Percentiles rank a stretch among this genome's conserved stretches.
Conservation (phyloP, 805 yeast genomes). For the Zygotorulaspora danielsina region DNA sequence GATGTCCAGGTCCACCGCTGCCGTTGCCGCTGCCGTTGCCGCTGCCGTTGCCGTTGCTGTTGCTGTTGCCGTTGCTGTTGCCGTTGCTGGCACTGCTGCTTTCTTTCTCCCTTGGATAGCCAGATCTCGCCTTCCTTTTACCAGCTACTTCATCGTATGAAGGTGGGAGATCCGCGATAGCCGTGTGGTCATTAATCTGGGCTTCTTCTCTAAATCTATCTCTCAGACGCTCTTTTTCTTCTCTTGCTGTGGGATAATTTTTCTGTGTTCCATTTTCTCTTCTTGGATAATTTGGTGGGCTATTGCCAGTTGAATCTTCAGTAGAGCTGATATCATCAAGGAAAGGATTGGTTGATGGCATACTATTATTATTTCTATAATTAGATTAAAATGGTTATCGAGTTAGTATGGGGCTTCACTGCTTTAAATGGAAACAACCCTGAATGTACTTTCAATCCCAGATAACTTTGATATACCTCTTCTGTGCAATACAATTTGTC, state of each 20-base stretch:
- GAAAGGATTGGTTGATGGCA: slow-evolving; percentile 33
- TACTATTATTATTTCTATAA: slow-evolving; percentile 9
- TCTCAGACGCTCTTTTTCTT: slow-evolving; percentile 34
- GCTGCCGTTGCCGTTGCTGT: slow-evolving; percentile 7
- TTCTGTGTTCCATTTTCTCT: slow-evolving; percentile 14
- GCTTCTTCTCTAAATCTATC: slow-evolving; percentile 32
- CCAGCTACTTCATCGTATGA: slow-evolving; percentile 68
- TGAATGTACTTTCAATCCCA: too few species aligned
- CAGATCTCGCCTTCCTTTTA: slow-evolving; percentile 38
- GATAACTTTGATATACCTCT: too few species aligned
- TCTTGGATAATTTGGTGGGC: slow-evolving; percentile 10
- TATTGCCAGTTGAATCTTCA: slow-evolving; percentile 16
- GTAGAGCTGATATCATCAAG: slow-evolving; percentile 30
- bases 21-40: slow-evolving; percentile 10
- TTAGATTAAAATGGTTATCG: slow-evolving; percentile 3
- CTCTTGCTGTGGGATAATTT: slow-evolving; percentile 35
- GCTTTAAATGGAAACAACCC: too few species aligned
- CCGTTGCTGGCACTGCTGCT: slow-evolving; percentile 9
- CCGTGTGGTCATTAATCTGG: slow-evolving; percentile 14
- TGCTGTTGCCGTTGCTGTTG: slow-evolving; percentile 10
- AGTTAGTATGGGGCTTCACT: slow-evolving; percentile 10
- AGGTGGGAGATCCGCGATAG: slow-evolving; percentile 46
- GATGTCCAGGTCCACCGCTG: too few species aligned
- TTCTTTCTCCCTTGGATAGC: slow-evolving; percentile 54
- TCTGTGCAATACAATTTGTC: too few species aligned